A percentile compares a stretch with the other conserved stretches of the same genome.
Evolutionary conservation across 306 rosid species (phyloP).

Genomic region (Pyrus communis): DNA sequence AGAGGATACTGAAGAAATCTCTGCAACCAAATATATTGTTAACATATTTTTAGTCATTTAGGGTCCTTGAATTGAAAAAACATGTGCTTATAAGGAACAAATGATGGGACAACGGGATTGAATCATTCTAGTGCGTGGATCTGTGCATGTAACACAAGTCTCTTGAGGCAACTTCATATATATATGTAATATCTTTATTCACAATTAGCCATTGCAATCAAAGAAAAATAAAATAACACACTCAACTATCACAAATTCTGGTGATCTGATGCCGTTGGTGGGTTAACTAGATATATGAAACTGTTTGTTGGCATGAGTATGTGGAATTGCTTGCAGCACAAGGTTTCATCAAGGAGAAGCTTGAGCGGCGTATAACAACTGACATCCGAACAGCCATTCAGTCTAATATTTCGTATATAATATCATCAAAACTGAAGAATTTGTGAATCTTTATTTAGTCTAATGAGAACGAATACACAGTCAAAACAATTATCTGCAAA

Average conservation of each 20-base stretch:
- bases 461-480: too few species aligned
- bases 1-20: slow-evolving; percentile 23
- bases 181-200: neutral
- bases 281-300: neutral
- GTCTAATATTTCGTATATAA: neutral
- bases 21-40: slow-evolving; percentile 10
- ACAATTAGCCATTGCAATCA: neutral
- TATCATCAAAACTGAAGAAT: neutral
- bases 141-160: neutral
- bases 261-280: neutral
- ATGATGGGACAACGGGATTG: neutral
- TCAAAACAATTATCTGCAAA: neutral
- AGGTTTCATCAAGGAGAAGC: neutral
- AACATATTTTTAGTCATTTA: neutral
- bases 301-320: neutral
- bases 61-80: neutral
- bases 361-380: neutral
- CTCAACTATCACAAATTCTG: neutral
- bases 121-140: neutral
- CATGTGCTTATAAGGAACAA: neutral
- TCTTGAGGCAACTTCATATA: neutral
- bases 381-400: neutral
- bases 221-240: neutral
- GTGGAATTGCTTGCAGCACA: neutral
- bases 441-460: too few species aligned